phyloP scores from a whole-genome alignment of 1,284 basidiomycete species.

The Xanthoconium separans region DNA sequence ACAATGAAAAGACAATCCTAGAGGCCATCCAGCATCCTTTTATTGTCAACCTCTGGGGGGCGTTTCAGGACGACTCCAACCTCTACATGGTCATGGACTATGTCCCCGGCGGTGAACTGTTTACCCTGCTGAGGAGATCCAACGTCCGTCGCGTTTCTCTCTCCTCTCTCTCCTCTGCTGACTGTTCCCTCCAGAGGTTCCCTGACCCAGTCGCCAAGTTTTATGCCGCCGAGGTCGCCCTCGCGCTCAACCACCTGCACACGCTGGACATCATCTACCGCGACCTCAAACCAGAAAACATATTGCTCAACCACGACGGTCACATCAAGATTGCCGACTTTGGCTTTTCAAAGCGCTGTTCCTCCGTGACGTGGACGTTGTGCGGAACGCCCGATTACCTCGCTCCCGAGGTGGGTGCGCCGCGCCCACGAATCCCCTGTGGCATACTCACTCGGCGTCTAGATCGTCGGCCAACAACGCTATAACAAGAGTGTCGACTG shows the following conservation, averaged over 20 bases:
- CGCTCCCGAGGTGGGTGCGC: constrained; percentile 80
- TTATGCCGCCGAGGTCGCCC: constrained; percentile 95
- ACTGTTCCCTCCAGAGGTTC: constrained; percentile 66
- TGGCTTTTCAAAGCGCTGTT: constrained; percentile 93
- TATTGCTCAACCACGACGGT: constrained; percentile 89
- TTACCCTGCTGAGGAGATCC: constrained; percentile 85
- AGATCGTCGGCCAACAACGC: constrained; percentile 86
- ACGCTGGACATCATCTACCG: constrained; percentile 93
- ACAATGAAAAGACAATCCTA: constrained; percentile 92
- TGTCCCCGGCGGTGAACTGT: constrained; percentile 96
- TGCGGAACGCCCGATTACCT: constrained; percentile 98
- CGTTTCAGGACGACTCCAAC: constrained; percentile 92
- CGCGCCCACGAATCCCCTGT: neutral
- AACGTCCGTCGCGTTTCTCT: constrained; percentile 55
- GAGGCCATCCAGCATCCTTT: constrained; percentile 92
- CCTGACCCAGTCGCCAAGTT: constrained; percentile 99
- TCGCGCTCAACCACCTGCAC: constrained; percentile 94
- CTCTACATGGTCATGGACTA: constrained; percentile 99
- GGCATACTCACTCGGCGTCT: neutral
- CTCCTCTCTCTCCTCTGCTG: constrained; percentile 2
- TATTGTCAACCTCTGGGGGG: constrained; percentile 98
- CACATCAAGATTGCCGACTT: constrained; percentile 99
- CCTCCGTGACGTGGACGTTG: constrained; percentile 93
- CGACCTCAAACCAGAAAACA: constrained; percentile 97
- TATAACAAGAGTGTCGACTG: constrained; percentile 99